Conservation (phyloP, 148 eudicot genomes). For the Rhododendron ovatum region DNA sequence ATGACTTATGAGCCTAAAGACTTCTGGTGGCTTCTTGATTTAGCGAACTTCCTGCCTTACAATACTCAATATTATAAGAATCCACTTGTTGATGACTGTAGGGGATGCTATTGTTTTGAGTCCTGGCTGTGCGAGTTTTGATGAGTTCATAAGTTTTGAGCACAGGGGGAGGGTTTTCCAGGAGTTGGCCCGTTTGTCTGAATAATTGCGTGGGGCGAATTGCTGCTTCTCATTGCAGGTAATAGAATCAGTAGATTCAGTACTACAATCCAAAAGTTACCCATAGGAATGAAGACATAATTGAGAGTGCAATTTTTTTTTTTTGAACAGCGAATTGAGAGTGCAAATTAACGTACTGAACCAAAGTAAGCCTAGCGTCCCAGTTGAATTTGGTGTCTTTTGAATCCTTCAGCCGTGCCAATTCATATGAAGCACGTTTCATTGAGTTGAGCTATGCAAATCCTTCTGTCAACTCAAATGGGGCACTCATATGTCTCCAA, state of each 20-base stretch:
- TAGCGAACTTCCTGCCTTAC: background rate
- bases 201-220: background rate
- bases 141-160: conserved; percentile 18
- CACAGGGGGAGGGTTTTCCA: conserved; percentile 17
- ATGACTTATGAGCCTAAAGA: background rate
- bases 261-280: too few relatives aligned
- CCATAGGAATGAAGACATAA: too few relatives aligned
- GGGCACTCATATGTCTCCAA: background rate
- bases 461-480: background rate
- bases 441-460: background rate
- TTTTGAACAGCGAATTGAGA: too few relatives aligned
- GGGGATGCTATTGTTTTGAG: conserved; percentile 16
- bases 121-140: conserved; percentile 23
- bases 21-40: background rate
- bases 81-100: background rate
- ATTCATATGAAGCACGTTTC: background rate
- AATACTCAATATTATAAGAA: background rate
- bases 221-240: background rate
- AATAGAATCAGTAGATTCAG: too few relatives aligned
- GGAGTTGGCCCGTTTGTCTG: conserved; percentile 12
- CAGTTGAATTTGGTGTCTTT: background rate
- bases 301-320: background rate
- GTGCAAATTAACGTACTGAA: background rate
- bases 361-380: background rate
- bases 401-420: background rate